Conservation (phyloP, 2,329 filamentous ascomycete genomes). For the Pyricularia grisea region DNA sequence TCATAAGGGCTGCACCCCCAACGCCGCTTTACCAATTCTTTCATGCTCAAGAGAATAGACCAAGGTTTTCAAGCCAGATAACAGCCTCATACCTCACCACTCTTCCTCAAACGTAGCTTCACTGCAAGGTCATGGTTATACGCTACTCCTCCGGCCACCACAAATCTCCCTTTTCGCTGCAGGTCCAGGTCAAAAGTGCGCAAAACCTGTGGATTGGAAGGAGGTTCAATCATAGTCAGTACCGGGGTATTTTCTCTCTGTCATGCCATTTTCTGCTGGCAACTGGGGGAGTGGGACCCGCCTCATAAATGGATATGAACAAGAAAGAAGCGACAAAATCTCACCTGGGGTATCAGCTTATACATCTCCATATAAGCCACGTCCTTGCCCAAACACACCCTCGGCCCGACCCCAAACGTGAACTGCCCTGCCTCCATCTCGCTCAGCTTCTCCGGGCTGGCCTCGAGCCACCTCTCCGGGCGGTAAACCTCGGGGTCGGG, state of each 20-base stretch:
- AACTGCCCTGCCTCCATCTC: constrained; percentile 15
- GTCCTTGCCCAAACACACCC: constrained; percentile 28
- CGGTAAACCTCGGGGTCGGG: neutral
- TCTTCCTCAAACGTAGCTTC: neutral
- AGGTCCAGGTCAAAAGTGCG: neutral
- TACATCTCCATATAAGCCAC: constrained; percentile 31
- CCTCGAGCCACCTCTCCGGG: constrained; percentile 2
- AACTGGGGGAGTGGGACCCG: no score
- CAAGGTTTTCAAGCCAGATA: no score
- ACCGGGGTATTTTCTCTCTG: no score
- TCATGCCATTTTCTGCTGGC: no score
- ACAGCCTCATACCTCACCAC: neutral
- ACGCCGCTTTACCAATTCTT: no score
- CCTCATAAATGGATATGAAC: neutral
- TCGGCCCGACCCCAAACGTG: constrained; percentile 27
- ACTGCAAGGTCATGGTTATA: neutral
- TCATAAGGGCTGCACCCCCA: no score
- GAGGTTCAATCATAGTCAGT: neutral
- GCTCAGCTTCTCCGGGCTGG: neutral
- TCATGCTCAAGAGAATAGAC: no score
- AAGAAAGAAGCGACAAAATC: constrained; percentile 6
- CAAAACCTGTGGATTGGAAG: neutral
- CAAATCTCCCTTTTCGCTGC: neutral
- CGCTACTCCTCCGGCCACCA: neutral
- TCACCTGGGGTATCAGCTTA: constrained; percentile 31